Conservation (phyloP, 192 early-diverging fungal genomes). For the Diversispora epigaea region DNA sequence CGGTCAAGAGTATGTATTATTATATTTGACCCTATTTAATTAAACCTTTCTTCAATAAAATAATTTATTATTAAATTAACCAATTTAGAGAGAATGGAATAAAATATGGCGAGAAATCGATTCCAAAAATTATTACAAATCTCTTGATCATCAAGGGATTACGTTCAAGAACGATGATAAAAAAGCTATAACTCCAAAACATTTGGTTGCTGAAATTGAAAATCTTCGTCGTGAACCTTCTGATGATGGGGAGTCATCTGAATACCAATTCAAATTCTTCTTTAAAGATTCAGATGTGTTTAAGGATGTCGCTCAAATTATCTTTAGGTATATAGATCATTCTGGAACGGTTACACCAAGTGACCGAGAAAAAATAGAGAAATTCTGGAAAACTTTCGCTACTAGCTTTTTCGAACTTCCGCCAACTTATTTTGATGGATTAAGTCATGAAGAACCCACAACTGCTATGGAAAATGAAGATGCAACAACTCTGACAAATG, state of each 20-base stretch:
- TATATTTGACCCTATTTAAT: neutral
- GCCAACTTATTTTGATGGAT: slow-evolving; percentile 39
- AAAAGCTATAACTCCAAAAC: slow-evolving; percentile 75
- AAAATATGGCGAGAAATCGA: slow-evolving; percentile 97
- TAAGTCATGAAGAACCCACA: slow-evolving; percentile 48
- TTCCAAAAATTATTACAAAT: slow-evolving; percentile 88
- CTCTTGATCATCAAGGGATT: slow-evolving; percentile 93
- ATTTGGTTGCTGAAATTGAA: slow-evolving; percentile 85
- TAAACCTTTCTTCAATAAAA: neutral
- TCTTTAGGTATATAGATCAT: slow-evolving; percentile 72
- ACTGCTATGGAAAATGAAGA: slow-evolving; percentile 49
- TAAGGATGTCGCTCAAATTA: slow-evolving; percentile 72
- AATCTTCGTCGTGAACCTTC: slow-evolving; percentile 67
- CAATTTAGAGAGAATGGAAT: slow-evolving; percentile 83
- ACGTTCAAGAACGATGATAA: slow-evolving; percentile 87
- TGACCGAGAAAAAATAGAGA: slow-evolving; percentile 75
- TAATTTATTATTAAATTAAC: neutral
- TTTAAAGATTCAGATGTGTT: slow-evolving; percentile 77
- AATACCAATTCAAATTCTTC: slow-evolving; percentile 79
- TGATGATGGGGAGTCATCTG: slow-evolving; percentile 34
- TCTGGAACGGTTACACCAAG: slow-evolving; percentile 47
- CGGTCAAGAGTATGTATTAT: slow-evolving; percentile 60
- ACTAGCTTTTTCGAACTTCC: slow-evolving; percentile 61
- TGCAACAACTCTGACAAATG: slow-evolving; percentile 47
- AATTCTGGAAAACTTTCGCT: slow-evolving; percentile 75